These are phyloP conservation scores for Magnolia kwangsiensis DNA, from an alignment of 164 flowering plant genomes.

Conservation along the genomic window DNA sequence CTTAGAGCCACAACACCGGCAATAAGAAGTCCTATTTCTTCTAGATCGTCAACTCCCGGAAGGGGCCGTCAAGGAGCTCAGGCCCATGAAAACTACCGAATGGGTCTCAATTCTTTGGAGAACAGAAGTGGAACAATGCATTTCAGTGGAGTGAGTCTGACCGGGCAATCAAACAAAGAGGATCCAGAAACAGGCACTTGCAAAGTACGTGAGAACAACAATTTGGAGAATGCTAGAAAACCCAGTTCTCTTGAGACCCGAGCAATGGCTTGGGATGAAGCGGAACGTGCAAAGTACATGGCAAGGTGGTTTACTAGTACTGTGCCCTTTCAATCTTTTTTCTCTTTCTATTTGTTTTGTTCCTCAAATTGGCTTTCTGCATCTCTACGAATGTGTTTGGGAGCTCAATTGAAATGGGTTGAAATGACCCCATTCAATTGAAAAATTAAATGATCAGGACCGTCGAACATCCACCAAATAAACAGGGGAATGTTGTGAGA, in stretches of 20 bases:
- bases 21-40: slow-evolving; percentile 64
- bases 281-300: slow-evolving; percentile 82
- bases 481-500: too few species aligned
- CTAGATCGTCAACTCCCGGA: slow-evolving; percentile 67
- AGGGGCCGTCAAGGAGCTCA: slow-evolving; percentile 41
- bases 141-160: slow-evolving; percentile 21
- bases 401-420: background rate
- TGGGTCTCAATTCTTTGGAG: slow-evolving; percentile 19
- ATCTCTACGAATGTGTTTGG: background rate
- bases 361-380: background rate
- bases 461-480: too few species aligned
- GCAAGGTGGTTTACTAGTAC: slow-evolving; percentile 61
- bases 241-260: slow-evolving; percentile 55
- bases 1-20: slow-evolving; percentile 69
- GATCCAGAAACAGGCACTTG: slow-evolving; percentile 29
- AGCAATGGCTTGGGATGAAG: slow-evolving; percentile 97
- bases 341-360: background rate
- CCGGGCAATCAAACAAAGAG: slow-evolving; percentile 24
- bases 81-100: slow-evolving; percentile 28
- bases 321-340: background rate
- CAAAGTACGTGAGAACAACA: slow-evolving; percentile 18
- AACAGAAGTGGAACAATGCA: slow-evolving; percentile 27
- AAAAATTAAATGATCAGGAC: too few species aligned
- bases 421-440: background rate
- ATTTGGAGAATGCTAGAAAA: slow-evolving; percentile 31